Evolutionary conservation across 2,329 filamentous ascomycete species (phyloP).

Genomic region (Colletotrichum tropicicola): DNA sequence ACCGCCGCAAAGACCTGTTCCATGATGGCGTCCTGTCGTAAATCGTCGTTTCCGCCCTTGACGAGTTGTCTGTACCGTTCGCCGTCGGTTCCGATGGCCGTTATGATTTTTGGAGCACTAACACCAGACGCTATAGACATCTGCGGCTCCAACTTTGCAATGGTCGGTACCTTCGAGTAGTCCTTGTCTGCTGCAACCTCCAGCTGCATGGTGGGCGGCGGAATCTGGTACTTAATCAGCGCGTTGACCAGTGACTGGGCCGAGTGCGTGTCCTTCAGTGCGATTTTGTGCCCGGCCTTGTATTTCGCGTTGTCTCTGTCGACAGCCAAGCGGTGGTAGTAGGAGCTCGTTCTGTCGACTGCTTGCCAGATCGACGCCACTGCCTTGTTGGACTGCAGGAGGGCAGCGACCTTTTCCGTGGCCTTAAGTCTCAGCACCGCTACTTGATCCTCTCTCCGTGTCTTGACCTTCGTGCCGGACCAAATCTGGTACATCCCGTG

Average conservation of each 20-base stretch:
- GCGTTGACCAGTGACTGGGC: slow-evolving; percentile 71
- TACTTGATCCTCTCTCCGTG: slow-evolving; percentile 76
- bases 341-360: slow-evolving; percentile 78
- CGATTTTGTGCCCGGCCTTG: slow-evolving; percentile 73
- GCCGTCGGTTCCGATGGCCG: slow-evolving; percentile 81
- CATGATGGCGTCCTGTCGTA: slow-evolving; percentile 98
- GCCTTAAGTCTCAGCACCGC: slow-evolving; percentile 79
- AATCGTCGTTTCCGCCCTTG: slow-evolving; percentile 94
- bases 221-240: slow-evolving; percentile 74
- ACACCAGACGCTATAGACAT: slow-evolving; percentile 91
- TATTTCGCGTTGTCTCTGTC: slow-evolving; percentile 71
- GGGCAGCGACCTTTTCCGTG: slow-evolving; percentile 72
- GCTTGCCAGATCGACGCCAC: slow-evolving; percentile 71
- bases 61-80: slow-evolving; percentile 87
- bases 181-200: slow-evolving; percentile 76
- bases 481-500: slow-evolving; percentile 98
- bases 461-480: slow-evolving; percentile 77
- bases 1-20: slow-evolving; percentile 99
- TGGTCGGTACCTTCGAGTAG: slow-evolving; percentile 80
- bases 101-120: slow-evolving; percentile 93
- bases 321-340: slow-evolving; percentile 71
- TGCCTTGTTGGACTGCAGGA: slow-evolving; percentile 62
- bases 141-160: slow-evolving; percentile 74
- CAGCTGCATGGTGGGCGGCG: slow-evolving; percentile 90
- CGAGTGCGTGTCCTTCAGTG: slow-evolving; percentile 69